A percentile compares a stretch with the other conserved stretches of the same genome.
These are phyloP conservation scores for Tulasnella calospora DNA, from an alignment of 768 basidiomycete species.

Conservation along the genomic window DNA sequence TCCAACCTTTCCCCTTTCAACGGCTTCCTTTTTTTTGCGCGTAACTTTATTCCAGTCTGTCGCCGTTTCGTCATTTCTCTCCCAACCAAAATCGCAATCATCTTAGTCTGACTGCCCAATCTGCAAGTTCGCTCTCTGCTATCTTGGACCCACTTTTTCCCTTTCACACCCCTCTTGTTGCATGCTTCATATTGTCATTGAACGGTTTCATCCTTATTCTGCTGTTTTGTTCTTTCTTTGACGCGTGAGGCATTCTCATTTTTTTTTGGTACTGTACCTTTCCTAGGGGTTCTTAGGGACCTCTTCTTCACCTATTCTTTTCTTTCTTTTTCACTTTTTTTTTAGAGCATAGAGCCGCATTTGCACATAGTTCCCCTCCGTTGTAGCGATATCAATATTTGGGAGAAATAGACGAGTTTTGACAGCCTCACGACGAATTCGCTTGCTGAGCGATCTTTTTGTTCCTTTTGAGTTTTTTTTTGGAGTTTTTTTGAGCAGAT, in stretches of 20 bases:
- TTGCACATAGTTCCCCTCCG: conserved; percentile 10
- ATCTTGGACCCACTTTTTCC: conserved; percentile 19
- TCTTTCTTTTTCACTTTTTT: neutral
- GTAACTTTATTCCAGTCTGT: neutral
- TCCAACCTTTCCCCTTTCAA: neutral
- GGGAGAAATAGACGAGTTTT: conserved; percentile 16
- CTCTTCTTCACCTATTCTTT: neutral
- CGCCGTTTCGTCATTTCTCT: neutral
- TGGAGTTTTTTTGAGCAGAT: neutral
- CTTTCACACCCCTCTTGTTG: conserved; percentile 16
- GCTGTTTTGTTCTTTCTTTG: neutral
- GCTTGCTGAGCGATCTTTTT: neutral
- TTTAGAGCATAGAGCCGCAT: conserved; percentile 12
- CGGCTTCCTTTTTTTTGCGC: neutral
- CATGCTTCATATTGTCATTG: conserved; percentile 13
- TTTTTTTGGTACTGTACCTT: conserved; percentile 15
- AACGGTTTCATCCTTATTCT: neutral
- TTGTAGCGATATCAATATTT: conserved; percentile 14
- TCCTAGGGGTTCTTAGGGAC: neutral
- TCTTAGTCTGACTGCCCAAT: neutral
- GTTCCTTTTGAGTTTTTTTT: neutral
- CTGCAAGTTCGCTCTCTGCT: conserved; percentile 3
- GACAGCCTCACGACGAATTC: neutral
- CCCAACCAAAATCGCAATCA: neutral
- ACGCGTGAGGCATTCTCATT: conserved; percentile 7